phyloP scores from a whole-genome alignment of 176 grass and related monocot species.

The Avena insularis region DNA sequence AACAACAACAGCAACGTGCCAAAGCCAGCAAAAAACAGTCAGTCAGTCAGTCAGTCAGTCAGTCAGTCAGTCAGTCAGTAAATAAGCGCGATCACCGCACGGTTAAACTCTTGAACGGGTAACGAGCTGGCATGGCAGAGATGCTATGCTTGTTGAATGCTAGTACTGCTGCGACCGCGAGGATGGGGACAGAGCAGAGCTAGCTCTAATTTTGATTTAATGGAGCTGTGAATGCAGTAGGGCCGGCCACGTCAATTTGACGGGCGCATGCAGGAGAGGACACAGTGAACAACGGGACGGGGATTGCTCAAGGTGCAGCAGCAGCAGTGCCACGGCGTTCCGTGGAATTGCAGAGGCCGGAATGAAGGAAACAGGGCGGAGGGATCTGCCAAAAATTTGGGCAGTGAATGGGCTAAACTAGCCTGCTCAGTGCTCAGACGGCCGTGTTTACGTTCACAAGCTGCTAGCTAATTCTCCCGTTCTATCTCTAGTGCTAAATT shows the following conservation, averaged over 20 bases:
- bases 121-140: background rate
- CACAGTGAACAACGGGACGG: background rate
- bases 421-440: background rate
- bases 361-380: background rate
- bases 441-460: background rate
- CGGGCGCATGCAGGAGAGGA: background rate
- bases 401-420: background rate
- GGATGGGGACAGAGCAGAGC: background rate
- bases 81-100: background rate
- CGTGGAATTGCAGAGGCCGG: background rate
- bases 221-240: constrained; percentile 21
- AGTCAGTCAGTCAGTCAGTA: background rate
- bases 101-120: background rate
- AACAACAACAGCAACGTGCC: background rate
- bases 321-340: constrained; percentile 1
- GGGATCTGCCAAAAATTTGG: background rate
- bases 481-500: background rate
- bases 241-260: background rate
- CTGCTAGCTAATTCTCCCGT: background rate
- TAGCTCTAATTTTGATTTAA: background rate
- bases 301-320: background rate
- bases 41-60: background rate
- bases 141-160: too few relatives aligned
- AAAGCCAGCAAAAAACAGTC: background rate
- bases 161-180: background rate